Conservation (phyloP, 768 basidiomycete genomes). For the Podaxis pistillaris region DNA sequence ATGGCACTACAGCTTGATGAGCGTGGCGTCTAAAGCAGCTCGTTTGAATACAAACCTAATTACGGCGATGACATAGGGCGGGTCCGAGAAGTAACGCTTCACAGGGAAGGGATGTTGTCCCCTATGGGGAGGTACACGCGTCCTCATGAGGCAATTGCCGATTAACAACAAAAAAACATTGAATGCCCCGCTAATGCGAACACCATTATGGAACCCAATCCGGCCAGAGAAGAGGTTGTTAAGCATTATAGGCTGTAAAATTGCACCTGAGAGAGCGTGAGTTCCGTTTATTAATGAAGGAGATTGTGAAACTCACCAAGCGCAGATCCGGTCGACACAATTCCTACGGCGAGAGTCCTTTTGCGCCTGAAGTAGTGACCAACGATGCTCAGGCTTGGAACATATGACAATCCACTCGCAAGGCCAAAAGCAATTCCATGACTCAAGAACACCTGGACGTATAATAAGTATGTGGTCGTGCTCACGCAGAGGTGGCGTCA, state of each 20-base stretch:
- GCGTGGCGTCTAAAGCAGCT: not conserved
- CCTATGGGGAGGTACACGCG: constrained; percentile 31
- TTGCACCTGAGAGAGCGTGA: constrained; percentile 35
- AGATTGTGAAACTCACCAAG: constrained; percentile 21
- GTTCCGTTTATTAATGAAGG: not conserved
- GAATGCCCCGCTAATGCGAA: constrained; percentile 37
- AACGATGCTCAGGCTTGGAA: constrained; percentile 43
- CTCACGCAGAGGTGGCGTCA: not conserved
- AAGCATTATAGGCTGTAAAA: constrained; percentile 58
- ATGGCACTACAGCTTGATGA: constrained; percentile 21
- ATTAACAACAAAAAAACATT: constrained; percentile 32
- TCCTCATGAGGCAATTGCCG: constrained; percentile 31
- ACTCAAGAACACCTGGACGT: constrained; percentile 46
- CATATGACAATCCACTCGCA: constrained; percentile 45
- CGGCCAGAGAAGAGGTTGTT: constrained; percentile 41
- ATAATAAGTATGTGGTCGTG: not conserved
- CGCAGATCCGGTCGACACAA: constrained; percentile 36
- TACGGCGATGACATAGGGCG: not conserved
- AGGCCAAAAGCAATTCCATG: constrained; percentile 50
- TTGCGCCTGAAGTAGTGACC: constrained; percentile 52
- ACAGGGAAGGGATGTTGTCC: not conserved
- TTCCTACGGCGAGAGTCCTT: constrained; percentile 49
- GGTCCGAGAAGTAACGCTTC: not conserved
- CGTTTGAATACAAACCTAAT: not conserved
- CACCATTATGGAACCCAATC: constrained; percentile 38